Evolutionary conservation across 176 grass and related monocot genomes (phyloP), one percentile per base, ranked within the genome.

Genomic region (Cocos nucifera): DNA sequence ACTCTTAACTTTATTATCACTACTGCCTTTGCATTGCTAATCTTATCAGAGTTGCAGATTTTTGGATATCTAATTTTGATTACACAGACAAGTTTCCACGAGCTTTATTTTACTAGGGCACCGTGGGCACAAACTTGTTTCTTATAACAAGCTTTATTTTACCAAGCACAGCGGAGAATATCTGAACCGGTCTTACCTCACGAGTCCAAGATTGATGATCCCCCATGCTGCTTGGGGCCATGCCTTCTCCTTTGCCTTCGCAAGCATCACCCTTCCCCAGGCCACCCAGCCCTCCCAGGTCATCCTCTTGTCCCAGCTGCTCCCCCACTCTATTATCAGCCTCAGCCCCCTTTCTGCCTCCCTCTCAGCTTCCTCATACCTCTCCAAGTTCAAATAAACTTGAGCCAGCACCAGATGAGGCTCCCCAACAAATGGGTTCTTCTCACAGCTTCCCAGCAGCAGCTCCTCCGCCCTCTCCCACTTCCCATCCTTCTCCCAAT

Each of bases 301-400:
- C 79, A 89, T 81, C 49, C 89, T 77, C 85, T 86, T 95, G 76
- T 95, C 89, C 89, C 89, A 89, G 79, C 76, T 79, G 58, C 82
- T 86, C 50, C 89, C 89, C 89, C 82, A 95, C 58, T 83, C 62
- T n/a, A 95, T 69, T 57, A 89, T 3, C 70, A 95, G 76, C 28
- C 15, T 20, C 82, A 95, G 20, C 35, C 89, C 89, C 0, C 10
- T 58, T 55, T 73, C 76, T 17, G 73, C 79, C 61, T 63, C 78
- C 25, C 9, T 16, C 17, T 17, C 75, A 5, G 89, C 85, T 54
- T 82, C 85, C 15, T 66, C 81, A 9, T 78, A 83, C 66, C 62
- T 89, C n/a, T 49, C 76, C 7, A 2, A 1, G 60, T 89, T 88
- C 15, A 95, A 54, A 19, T 74, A 63, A 49, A 78, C 76, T 76